Percentiles rank a stretch among this genome's conserved stretches.
Evolutionary conservation across 345 rosid species (phyloP).

Genomic region (Gossypium australe): DNA sequence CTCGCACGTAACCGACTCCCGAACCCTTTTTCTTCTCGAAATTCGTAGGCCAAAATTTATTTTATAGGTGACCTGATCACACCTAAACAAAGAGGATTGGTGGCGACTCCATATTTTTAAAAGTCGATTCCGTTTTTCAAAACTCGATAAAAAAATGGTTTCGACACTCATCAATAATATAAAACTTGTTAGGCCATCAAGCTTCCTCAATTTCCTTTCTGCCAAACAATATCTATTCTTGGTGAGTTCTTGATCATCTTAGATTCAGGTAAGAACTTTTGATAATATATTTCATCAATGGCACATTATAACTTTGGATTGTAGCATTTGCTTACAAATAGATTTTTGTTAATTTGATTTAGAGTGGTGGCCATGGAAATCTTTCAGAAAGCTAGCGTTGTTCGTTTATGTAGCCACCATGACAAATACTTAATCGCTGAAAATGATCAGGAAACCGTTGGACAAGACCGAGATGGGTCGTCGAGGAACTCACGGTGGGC

Average conservation of each 20-base stretch:
- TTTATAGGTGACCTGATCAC: no score
- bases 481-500: conserved; percentile 55
- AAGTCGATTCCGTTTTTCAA: no score
- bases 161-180: background rate
- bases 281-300: background rate
- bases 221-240: background rate
- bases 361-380: conserved; percentile 44
- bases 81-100: no score
- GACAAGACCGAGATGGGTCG: conserved; percentile 57
- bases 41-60: no score
- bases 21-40: no score
- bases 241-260: background rate
- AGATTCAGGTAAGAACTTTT: background rate
- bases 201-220: background rate
- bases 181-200: background rate
- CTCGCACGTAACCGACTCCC: no score
- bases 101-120: no score
- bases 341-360: background rate
- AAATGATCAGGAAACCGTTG: conserved; percentile 54
- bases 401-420: conserved; percentile 76
- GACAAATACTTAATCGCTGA: conserved; percentile 74
- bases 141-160: no score
- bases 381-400: conserved; percentile 47
- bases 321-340: background rate
- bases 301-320: background rate